A percentile compares a stretch with the other conserved stretches of the same genome.
phyloP scores from a whole-genome alignment of 768 basidiomycete species.

The Podaxis rugospora region DNA sequence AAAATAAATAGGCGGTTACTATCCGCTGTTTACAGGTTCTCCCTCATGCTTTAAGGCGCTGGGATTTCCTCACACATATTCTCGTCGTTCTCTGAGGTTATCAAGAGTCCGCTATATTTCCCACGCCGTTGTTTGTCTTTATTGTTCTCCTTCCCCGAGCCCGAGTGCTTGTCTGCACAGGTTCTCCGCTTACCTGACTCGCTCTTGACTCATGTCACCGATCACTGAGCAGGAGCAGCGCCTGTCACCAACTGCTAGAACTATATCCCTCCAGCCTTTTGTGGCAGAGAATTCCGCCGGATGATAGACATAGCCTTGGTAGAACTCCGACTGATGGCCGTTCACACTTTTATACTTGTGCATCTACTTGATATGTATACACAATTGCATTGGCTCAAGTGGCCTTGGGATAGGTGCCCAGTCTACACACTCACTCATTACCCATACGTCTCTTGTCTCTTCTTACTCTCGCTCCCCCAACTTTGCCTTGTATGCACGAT shows the following conservation, averaged over 20 bases:
- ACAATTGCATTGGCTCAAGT: too few species aligned
- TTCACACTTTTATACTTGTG: background rate
- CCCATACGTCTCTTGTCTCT: too few species aligned
- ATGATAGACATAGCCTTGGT: background rate
- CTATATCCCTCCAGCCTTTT: background rate
- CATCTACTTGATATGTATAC: background rate
- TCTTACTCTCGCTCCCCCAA: too few species aligned
- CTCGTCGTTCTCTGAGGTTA: background rate
- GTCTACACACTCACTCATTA: too few species aligned
- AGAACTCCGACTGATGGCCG: slow-evolving; percentile 11
- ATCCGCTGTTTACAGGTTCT: background rate
- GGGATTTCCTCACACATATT: background rate
- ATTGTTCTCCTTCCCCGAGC: slow-evolving; percentile 12
- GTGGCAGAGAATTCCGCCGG: too few species aligned
- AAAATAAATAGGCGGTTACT: background rate
- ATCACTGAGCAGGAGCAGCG: background rate
- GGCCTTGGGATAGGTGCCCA: too few species aligned
- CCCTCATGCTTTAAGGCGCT: background rate
- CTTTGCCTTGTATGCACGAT: too few species aligned
- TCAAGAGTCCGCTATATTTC: background rate
- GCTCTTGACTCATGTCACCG: background rate
- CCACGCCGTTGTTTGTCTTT: background rate
- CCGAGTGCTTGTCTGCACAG: background rate
- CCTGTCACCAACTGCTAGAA: background rate
- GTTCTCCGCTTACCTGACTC: slow-evolving; percentile 3